Percentiles rank a stretch among this genome's conserved stretches.
Evolutionary conservation across 768 basidiomycete genomes (phyloP).

Genomic region (Cyclocybe cylindracea): DNA sequence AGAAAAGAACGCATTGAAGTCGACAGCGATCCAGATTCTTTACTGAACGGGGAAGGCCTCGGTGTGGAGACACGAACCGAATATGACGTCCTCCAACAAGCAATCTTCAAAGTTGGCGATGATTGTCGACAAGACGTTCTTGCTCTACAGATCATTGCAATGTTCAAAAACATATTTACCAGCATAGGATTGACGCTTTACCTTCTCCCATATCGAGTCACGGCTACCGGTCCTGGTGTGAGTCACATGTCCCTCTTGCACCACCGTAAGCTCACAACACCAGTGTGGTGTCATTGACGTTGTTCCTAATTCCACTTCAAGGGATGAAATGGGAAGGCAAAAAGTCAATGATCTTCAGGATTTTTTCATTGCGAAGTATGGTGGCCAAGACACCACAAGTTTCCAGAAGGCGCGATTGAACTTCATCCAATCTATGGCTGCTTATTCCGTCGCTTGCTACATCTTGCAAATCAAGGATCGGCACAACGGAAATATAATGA

Average conservation of each 20-base stretch:
- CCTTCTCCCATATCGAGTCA: constrained; percentile 94
- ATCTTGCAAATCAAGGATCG: constrained; percentile 98
- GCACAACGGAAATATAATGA: constrained; percentile 99
- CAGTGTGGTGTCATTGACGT: constrained; percentile 99
- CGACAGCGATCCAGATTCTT: constrained; percentile 70
- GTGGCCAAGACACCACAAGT: constrained; percentile 81
- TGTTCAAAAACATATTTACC: constrained; percentile 99
- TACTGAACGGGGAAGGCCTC: constrained; percentile 63
- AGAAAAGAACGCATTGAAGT: constrained; percentile 78
- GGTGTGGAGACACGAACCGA: constrained; percentile 58
- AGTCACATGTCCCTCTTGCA: constrained; percentile 27
- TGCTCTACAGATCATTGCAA: constrained; percentile 95
- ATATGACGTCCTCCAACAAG: constrained; percentile 95
- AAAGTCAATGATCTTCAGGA: constrained; percentile 95
- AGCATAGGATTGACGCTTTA: constrained; percentile 88
- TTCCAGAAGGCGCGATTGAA: constrained; percentile 94
- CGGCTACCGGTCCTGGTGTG: constrained; percentile 95
- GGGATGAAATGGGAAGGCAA: constrained; percentile 98
- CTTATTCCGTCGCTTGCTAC: constrained; percentile 97
- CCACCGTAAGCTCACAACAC: not conserved
- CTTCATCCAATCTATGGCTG: constrained; percentile 99
- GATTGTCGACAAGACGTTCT: constrained; percentile 99
- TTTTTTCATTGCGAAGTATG: constrained; percentile 94
- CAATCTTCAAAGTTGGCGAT: constrained; percentile 99
- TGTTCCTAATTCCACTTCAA: constrained; percentile 94